Evolutionary conservation across 208 protist species (phyloP).

Genomic region (Paratrypanosoma confusum): DNA sequence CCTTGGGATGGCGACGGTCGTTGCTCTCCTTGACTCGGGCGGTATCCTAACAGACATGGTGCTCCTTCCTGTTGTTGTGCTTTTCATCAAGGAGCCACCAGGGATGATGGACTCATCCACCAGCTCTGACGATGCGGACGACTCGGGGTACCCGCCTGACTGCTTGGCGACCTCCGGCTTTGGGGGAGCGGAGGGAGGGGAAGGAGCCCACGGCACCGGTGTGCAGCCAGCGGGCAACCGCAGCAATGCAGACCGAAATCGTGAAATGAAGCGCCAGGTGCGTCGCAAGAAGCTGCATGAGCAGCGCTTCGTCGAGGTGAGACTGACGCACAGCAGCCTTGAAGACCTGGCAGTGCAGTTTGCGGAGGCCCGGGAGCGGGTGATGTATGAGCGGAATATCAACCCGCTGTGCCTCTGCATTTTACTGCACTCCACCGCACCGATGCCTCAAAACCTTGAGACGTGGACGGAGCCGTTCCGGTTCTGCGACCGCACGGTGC

Average conservation of each 20-base stretch:
- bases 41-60: slow-evolving; percentile 88
- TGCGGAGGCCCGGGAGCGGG: slow-evolving; percentile 30
- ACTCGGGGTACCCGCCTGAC: neutral
- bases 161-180: too few species aligned
- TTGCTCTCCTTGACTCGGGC: slow-evolving; percentile 68
- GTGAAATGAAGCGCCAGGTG: slow-evolving; percentile 51
- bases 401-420: slow-evolving; percentile 62
- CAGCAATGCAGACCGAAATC: slow-evolving; percentile 45
- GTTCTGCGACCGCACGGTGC: slow-evolving; percentile 61
- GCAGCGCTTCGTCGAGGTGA: slow-evolving; percentile 56
- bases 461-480: slow-evolving; percentile 80
- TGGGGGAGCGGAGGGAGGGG: too few species aligned
- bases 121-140: slow-evolving; percentile 34
- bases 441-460: slow-evolving; percentile 41
- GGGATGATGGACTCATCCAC: slow-evolving; percentile 25
- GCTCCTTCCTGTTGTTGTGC: slow-evolving; percentile 49
- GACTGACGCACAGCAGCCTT: slow-evolving; percentile 28
- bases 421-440: slow-evolving; percentile 45
- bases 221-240: slow-evolving; percentile 6
- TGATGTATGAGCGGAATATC: slow-evolving; percentile 23
- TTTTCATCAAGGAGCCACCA: slow-evolving; percentile 37
- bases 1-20: slow-evolving; percentile 73
- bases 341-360: slow-evolving; percentile 75
- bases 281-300: slow-evolving; percentile 75
- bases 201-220: neutral